Conservation (phyloP, 345 rosid genomes). For the Triadica sebifera region DNA sequence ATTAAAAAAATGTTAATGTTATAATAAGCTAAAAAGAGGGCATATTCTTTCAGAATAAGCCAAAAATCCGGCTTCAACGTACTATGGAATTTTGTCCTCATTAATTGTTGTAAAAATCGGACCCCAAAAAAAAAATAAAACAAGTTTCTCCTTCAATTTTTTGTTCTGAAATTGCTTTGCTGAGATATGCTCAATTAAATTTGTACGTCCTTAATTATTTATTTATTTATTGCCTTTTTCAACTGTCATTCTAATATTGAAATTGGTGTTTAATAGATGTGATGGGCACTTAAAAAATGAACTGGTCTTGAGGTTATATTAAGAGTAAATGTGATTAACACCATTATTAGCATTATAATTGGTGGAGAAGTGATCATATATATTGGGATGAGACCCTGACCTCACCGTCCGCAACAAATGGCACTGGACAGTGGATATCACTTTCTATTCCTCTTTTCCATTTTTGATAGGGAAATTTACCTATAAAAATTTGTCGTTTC, state of each 20-base stretch:
- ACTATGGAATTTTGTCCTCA: too few relatives aligned
- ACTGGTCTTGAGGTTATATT: not conserved
- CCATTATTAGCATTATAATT: not conserved
- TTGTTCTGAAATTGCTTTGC: too few relatives aligned
- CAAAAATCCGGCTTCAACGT: not conserved
- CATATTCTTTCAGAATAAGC: not conserved
- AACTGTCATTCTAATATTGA: too few relatives aligned
- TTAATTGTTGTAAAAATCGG: too few relatives aligned
- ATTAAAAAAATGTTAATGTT: too few relatives aligned
- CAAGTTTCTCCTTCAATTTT: too few relatives aligned
- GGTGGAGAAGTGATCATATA: conserved; percentile 3
- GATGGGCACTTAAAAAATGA: not conserved
- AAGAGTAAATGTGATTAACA: not conserved
- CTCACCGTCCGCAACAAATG: not conserved
- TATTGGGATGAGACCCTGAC: not conserved
- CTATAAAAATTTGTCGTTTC: not conserved
- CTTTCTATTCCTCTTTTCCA: not conserved
- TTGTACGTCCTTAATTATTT: too few relatives aligned
- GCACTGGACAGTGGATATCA: not conserved
- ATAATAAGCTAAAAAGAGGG: not conserved
- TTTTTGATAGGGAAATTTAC: conserved; percentile 17
- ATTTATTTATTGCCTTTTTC: too few relatives aligned
- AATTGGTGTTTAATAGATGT: not conserved
- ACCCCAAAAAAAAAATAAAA: too few relatives aligned
- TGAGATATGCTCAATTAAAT: too few relatives aligned